These are phyloP conservation scores for Arthonia radiata DNA, from an alignment of 495 filamentous ascomycete genomes.

Conservation along the genomic window DNA sequence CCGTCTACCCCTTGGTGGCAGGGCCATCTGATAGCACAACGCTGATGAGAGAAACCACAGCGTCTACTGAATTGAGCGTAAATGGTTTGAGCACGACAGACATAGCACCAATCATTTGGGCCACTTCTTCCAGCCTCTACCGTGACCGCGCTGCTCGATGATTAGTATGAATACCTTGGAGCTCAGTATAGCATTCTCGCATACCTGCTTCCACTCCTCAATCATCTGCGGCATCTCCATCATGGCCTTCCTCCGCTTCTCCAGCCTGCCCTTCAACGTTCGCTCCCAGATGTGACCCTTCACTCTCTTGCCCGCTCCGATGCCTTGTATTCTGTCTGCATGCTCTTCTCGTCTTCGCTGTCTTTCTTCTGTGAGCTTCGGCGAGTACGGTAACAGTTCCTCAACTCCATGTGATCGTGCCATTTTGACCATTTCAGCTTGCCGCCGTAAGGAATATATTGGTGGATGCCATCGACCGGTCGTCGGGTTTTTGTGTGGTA, in stretches of 20 bases:
- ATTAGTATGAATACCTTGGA: constrained; percentile 5
- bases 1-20: too few species aligned
- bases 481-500: constrained; percentile 37
- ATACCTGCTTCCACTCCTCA: constrained; percentile 76
- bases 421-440: constrained; percentile 80
- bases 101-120: too few species aligned
- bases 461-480: constrained; percentile 63
- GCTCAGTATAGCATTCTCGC: constrained; percentile 9
- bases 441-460: constrained; percentile 54
- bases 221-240: constrained; percentile 77
- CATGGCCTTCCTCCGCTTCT: constrained; percentile 78
- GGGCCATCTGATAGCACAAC: too few species aligned
- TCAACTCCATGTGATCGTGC: constrained; percentile 61
- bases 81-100: too few species aligned
- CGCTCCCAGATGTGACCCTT: constrained; percentile 91
- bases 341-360: constrained; percentile 38
- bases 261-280: constrained; percentile 55
- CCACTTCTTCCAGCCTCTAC: constrained; percentile 74
- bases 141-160: constrained; percentile 45
- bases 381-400: constrained; percentile 49
- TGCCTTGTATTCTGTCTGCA: constrained; percentile 64
- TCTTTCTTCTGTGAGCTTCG: constrained; percentile 50
- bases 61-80: too few species aligned
- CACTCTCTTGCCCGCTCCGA: constrained; percentile 72
- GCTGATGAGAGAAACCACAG: too few species aligned